Conservation (phyloP, 345 rosid genomes). For the Sisymbrium altissimum region DNA sequence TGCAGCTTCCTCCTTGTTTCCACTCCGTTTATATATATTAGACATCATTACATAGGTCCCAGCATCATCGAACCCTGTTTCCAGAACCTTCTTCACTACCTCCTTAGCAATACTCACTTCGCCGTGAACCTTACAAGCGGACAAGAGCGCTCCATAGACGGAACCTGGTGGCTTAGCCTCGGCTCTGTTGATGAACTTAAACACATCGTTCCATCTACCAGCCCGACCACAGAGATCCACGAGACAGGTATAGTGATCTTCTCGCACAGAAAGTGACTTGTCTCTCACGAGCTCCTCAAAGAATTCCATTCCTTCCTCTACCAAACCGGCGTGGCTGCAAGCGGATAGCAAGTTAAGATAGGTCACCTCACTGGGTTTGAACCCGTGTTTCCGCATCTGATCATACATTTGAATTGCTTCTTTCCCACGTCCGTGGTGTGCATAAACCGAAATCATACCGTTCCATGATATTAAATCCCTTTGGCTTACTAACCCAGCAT, state of each 20-base stretch:
- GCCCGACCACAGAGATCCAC: slow-evolving; percentile 70
- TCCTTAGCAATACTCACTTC: slow-evolving; percentile 46
- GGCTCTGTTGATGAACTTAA: slow-evolving; percentile 36
- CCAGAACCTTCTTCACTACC: slow-evolving; percentile 49
- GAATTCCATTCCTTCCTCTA: slow-evolving; percentile 55
- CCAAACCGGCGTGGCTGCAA: slow-evolving; percentile 71
- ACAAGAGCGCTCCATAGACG: slow-evolving; percentile 63
- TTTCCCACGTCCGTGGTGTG: slow-evolving; percentile 66
- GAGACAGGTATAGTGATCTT: slow-evolving; percentile 68
- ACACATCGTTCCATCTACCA: slow-evolving; percentile 57
- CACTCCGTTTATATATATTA: slow-evolving; percentile 53
- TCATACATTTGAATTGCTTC: slow-evolving; percentile 57
- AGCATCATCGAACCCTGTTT: slow-evolving; percentile 52
- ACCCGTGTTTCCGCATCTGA: slow-evolving; percentile 49
- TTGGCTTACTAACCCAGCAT: slow-evolving; percentile 36
- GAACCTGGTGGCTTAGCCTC: slow-evolving; percentile 40
- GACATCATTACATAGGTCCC: slow-evolving; percentile 51
- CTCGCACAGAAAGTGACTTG: slow-evolving; percentile 41
- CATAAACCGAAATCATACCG: slow-evolving; percentile 66
- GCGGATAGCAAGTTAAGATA: slow-evolving; percentile 65
- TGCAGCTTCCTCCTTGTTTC: slow-evolving; percentile 53
- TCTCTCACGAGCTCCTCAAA: slow-evolving; percentile 52
- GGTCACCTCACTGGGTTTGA: slow-evolving; percentile 56
- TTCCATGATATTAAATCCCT: slow-evolving; percentile 72
- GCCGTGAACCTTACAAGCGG: slow-evolving; percentile 56